Conservation (phyloP, 2,329 filamentous ascomycete species). For the Colletotrichum sp. region DNA sequence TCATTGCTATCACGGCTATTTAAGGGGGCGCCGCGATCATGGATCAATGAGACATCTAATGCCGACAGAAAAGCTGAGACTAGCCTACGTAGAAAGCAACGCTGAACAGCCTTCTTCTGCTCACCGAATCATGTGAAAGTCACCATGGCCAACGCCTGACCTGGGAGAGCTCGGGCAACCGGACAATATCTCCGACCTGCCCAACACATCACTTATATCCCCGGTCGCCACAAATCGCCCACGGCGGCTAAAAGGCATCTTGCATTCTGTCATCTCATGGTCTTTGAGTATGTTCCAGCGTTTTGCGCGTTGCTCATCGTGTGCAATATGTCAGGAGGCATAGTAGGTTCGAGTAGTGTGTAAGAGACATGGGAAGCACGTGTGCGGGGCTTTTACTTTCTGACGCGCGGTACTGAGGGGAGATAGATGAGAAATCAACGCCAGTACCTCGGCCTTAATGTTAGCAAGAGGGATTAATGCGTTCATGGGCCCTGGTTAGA, state of each 20-base stretch:
- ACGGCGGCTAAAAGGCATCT: background rate
- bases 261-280: background rate
- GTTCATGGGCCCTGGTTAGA: background rate
- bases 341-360: background rate
- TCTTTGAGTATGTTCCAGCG: background rate
- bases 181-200: background rate
- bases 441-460: background rate
- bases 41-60: background rate
- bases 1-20: background rate
- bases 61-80: background rate
- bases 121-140: background rate
- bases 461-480: background rate
- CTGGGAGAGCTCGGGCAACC: accelerated
- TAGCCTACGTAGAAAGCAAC: background rate
- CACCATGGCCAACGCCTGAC: background rate
- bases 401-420: background rate
- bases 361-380: background rate
- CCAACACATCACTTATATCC: background rate
- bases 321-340: background rate
- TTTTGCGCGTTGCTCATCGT: background rate
- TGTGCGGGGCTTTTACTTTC: background rate
- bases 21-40: background rate
- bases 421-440: background rate
- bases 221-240: background rate
- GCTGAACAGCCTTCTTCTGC: background rate